Conservation (phyloP, 208 protist genomes). For the Acanthamoeba healyi region DNA sequence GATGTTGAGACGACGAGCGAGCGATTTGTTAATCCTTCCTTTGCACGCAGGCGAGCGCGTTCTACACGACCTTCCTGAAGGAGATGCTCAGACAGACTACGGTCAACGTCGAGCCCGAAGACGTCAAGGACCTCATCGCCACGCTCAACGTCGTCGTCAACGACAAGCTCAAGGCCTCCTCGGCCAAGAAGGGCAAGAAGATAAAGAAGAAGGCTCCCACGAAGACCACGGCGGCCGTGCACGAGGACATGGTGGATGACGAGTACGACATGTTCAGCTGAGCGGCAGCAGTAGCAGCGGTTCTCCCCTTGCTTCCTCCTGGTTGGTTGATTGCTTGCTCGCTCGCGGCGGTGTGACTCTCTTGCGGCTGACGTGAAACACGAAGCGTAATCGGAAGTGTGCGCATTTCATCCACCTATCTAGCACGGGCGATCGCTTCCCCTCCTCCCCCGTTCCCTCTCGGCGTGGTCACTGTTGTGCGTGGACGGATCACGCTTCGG, state of each 20-base stretch:
- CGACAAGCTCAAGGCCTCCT: slow-evolving; percentile 60
- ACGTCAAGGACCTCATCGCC: slow-evolving; percentile 60
- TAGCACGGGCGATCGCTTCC: background rate
- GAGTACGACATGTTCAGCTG: slow-evolving; percentile 67
- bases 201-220: slow-evolving; percentile 59
- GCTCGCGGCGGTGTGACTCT: background rate
- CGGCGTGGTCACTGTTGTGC: background rate
- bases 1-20: background rate
- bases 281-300: background rate
- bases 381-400: background rate
- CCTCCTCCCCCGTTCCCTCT: background rate
- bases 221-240: slow-evolving; percentile 1
- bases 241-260: slow-evolving; percentile 65
- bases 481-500: background rate
- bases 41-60: background rate
- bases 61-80: slow-evolving; percentile 61
- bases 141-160: slow-evolving; percentile 51
- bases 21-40: background rate
- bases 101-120: background rate
- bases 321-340: too few species aligned
- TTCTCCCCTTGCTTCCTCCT: background rate
- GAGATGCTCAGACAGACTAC: slow-evolving; percentile 23
- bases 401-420: background rate
- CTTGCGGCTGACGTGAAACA: slow-evolving; percentile 34
- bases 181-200: slow-evolving; percentile 68